Base-by-base conservation (phyloP, 495 filamentous ascomycete species). In the Stereocaulon alpinum region DNA sequence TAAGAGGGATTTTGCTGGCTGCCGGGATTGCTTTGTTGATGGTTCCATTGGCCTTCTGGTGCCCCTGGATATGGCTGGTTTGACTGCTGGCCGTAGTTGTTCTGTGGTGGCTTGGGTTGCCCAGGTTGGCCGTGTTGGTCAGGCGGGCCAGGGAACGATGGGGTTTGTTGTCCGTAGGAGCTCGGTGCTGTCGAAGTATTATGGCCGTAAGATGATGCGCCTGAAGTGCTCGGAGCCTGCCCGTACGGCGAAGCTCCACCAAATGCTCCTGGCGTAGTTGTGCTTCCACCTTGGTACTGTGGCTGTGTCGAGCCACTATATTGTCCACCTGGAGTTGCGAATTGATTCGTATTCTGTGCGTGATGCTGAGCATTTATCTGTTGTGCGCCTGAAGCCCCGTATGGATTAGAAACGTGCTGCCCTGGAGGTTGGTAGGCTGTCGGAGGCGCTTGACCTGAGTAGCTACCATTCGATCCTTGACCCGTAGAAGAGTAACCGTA, bases 391-490 rank as follows among this genome's bases (percentile, higher is more conserved):
- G 64, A 32, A 45, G 64, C 55, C 24, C 59, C 55, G 54, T 56
- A 59, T 32, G 48, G 63, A 48, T 17, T 62, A 14, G 65, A 66
- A 43, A 34, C 49, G 41, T 63, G 60, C 34, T 70, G 65, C 14
- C 52, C 62, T n/a, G 65, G 61, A 1, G 69, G 68, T 55, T 73
- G 66, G 45, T 75, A 74, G 17, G 69, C 61, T 2, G 72, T 66
- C 15, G 72, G 67, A 18, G 72, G 72, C n/a, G 72, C 72, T 60
- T 67, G 63, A 29, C 70, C 72, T 17, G 69, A 67, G 43, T 75
- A 75, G 11, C 67, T 66, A 24, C 66, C 67, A 32, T 66, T 68
- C 11, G 70, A 69, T 20, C 56, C 54, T 34, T 61, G 59, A 41
- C 58, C 63, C 18, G 60, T 61, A 22, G 68, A 64, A 10, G 63